Base-by-base conservation (phyloP, 2,329 filamentous ascomycete genomes). In the Madurella mycetomatis region DNA sequence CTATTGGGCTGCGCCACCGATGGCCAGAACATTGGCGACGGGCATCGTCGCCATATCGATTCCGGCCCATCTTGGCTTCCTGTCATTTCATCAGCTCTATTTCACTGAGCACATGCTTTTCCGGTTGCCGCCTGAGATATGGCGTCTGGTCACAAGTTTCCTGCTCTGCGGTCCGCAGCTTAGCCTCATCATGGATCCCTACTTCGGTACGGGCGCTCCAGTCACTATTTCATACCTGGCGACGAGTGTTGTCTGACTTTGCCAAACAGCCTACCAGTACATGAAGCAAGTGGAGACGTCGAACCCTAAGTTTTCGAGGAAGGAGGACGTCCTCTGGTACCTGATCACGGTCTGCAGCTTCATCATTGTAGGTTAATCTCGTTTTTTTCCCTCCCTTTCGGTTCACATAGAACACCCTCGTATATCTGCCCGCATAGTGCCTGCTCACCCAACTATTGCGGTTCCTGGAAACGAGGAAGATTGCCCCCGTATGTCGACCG, bases 381-480 rank as follows among this genome's bases (percentile, higher is more conserved):
- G 60, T 59, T 52, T 51, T 49, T 53, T 16, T 30, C 57, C 41
- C 52, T 45, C 39, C 53, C 48, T 51, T 47, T 53, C 12, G 53
- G 17, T 41, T 53, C 34, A 18, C 39, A 56, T 49, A 66, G 79
- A 25, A 44, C 51, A 48, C 40, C 70, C 53, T 58, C 49, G 76
- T 76, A 78, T 84, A 88, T 88, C 86, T 90, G 86, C 86, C 86
- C 86, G 86, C 81, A 83, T 86, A 88, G 86, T 78, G 77, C 67
- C 67, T 60, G 65, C 31, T 51, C 64, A 72, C 73, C 80, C 73
- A 80, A 77, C 85, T 88, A 85, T 86, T 80, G 77, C 86, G 86
- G 86, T 90, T 90, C 86, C 86, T 90, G 85, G 76, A 88, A 84
- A 73, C 77, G 86, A 90, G 86, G 86, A 79, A 90, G 85, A 90